Conservation (phyloP, 768 basidiomycete genomes). For the Hortiboletus flavorubellus region DNA sequence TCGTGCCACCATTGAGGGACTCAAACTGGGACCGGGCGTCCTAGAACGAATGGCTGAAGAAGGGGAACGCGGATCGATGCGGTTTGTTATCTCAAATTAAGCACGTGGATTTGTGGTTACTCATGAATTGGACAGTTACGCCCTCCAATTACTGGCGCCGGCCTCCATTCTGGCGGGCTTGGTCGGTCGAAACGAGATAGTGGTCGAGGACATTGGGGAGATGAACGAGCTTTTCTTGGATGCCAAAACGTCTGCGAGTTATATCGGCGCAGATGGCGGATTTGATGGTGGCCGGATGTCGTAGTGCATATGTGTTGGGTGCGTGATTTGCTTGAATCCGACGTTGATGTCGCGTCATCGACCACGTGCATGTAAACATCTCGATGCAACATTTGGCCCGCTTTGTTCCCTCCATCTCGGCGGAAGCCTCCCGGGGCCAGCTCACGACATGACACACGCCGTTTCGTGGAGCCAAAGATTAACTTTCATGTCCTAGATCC, state of each 20-base stretch:
- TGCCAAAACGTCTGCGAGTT: slow-evolving; percentile 74
- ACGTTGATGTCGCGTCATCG: slow-evolving; percentile 4
- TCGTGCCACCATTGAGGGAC: slow-evolving; percentile 82
- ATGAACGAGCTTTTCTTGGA: slow-evolving; percentile 96
- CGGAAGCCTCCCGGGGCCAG: not conserved
- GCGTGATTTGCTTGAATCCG: not conserved
- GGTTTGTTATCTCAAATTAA: slow-evolving; percentile 42
- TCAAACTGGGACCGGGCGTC: slow-evolving; percentile 72
- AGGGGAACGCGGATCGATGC: slow-evolving; percentile 77
- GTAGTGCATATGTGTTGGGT: slow-evolving; percentile 19
- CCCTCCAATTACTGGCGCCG: slow-evolving; percentile 86
- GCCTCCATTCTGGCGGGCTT: slow-evolving; percentile 82
- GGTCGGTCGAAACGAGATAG: slow-evolving; percentile 76
- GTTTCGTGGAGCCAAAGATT: slow-evolving; percentile 4
- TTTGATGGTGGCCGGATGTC: slow-evolving; percentile 33
- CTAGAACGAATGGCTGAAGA: slow-evolving; percentile 78
- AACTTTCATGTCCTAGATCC: slow-evolving; percentile 11
- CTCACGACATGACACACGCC: not conserved
- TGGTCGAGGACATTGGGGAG: slow-evolving; percentile 86
- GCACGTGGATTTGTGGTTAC: slow-evolving; percentile 7
- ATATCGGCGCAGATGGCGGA: slow-evolving; percentile 43
- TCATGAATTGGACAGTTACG: slow-evolving; percentile 54
- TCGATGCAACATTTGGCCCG: not conserved
- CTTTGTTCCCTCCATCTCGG: not conserved
- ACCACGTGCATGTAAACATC: slow-evolving; percentile 7